These are phyloP conservation scores for Tricholoma sp. DNA, from an alignment of 768 basidiomycete genomes.

Conservation along the genomic window DNA sequence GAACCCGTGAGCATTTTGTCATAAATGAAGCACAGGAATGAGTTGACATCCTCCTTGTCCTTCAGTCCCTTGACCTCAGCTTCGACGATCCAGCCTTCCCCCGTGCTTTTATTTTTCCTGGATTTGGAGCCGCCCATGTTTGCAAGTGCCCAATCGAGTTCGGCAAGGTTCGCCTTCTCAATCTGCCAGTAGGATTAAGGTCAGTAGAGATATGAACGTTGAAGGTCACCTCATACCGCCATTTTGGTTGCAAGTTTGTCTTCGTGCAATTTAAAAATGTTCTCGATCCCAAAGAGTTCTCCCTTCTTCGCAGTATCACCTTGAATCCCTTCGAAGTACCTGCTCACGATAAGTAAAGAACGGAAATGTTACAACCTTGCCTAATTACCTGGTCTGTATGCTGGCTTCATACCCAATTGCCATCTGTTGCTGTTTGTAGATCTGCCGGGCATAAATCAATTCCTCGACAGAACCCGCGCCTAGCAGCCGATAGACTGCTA, in stretches of 20 bases:
- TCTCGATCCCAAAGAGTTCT: slow-evolving; percentile 81
- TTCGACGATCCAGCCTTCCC: slow-evolving; percentile 36
- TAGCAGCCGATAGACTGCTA: slow-evolving; percentile 76
- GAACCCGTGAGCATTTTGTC: neutral
- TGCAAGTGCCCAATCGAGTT: slow-evolving; percentile 78
- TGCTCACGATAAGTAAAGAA: slow-evolving; percentile 16
- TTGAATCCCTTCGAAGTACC: slow-evolving; percentile 81
- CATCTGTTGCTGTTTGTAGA: slow-evolving; percentile 94
- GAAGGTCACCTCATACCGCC: slow-evolving; percentile 40
- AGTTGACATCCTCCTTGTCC: slow-evolving; percentile 36
- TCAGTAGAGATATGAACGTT: neutral
- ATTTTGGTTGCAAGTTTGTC: slow-evolving; percentile 66
- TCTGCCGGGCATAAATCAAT: slow-evolving; percentile 81
- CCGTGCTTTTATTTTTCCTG: slow-evolving; percentile 25
- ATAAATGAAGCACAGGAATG: neutral
- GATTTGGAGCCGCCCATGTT: slow-evolving; percentile 48
- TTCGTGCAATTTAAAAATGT: slow-evolving; percentile 80
- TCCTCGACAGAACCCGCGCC: slow-evolving; percentile 88
- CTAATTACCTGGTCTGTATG: slow-evolving; percentile 66
- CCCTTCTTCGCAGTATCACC: slow-evolving; percentile 71
- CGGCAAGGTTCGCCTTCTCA: slow-evolving; percentile 65
- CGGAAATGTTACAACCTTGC: neutral
- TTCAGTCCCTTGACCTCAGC: slow-evolving; percentile 34
- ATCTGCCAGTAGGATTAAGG: slow-evolving; percentile 43
- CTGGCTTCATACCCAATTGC: slow-evolving; percentile 84